Evolutionary conservation across 1,139 yeast genomes (phyloP), one percentile per base, ranked within the genome.

Genomic region (Geotrichum histeridarum): DNA sequence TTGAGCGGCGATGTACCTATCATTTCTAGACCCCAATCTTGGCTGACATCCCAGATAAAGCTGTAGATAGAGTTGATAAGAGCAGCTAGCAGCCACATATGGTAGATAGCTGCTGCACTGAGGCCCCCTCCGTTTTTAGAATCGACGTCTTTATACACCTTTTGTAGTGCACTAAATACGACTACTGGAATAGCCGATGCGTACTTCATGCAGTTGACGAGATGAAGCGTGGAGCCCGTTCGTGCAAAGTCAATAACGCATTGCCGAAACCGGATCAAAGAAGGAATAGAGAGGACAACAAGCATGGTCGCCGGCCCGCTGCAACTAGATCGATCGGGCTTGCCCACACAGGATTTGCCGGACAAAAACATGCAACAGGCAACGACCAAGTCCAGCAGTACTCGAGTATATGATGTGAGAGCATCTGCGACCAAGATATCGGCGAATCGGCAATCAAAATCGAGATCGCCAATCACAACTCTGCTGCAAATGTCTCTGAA

Each of bases 21-120:
- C 4, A 86, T 59, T n/a, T 78, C 78, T 48, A 89, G 76, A 48
- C 83, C 83, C 99, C 99, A 93, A 72, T 93, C 99, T 78, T 82
- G 81, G 51, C 79, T 78, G 22, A 91, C 71, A 68, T 93, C 99
- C 99, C 99, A 93, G 53, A 82, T 72, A 60, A 87, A 86, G 17
- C 95, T 80, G 67, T 86, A 93, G 0, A 81, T 64, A 0, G 97
- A 85, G 66, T 86, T 89, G 46, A 87, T 61, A 4, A 83, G 68
- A 14, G 81, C 75, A 0, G 77, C 67, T 0, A 79, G 49, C 48
- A 78, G 74, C 90, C 88, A 83, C 64, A 76, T 69, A 3, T 61
- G 59, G 54, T 65, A 67, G 31, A 69, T 53, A 57, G 53, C 11
- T 63, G 56, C 59, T 63, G 63, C 54, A 61, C 62, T 58, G 60